These are phyloP conservation scores for Saitozyma podzolica DNA, from an alignment of 768 basidiomycete species.

Conservation along the genomic window DNA sequence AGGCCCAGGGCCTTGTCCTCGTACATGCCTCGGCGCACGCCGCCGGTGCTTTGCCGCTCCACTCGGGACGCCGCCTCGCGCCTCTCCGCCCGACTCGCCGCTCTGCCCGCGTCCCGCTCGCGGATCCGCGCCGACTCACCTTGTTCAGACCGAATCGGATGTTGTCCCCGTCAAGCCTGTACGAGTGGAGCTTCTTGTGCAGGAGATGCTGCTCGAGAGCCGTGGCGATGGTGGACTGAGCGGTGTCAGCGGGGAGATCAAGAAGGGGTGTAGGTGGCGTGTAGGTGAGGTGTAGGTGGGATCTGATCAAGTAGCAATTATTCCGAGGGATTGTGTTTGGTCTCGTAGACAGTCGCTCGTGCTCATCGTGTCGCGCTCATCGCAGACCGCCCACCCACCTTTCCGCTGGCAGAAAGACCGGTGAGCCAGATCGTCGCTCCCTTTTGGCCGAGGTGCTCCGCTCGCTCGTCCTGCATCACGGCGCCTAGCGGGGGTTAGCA, in stretches of 20 bases:
- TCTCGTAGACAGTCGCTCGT: too few species aligned
- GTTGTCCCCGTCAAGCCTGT: constrained; percentile 88
- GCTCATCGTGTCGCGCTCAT: too few species aligned
- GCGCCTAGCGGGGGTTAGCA: constrained; percentile 59
- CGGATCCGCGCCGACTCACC: constrained; percentile 28
- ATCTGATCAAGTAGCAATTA: constrained; percentile 1
- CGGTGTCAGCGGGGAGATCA: constrained; percentile 3
- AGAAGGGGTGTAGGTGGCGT: constrained; percentile 10
- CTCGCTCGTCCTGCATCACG: constrained; percentile 68
- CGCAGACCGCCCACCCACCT: constrained; percentile 58
- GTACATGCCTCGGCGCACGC: too few species aligned
- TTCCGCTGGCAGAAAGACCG: constrained; percentile 91
- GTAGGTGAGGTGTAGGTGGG: neutral
- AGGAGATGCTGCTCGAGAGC: constrained; percentile 94
- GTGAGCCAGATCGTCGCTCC: constrained; percentile 96
- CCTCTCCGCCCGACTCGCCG: neutral
- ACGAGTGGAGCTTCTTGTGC: constrained; percentile 78
- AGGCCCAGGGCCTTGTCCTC: too few species aligned
- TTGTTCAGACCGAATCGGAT: constrained; percentile 94
- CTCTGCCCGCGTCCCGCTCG: neutral
- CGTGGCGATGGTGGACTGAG: constrained; percentile 91
- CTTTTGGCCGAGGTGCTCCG: constrained; percentile 68
- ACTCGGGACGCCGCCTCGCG: too few species aligned
- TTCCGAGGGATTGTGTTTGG: neutral
- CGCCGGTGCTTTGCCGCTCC: too few species aligned